phyloP scores from a whole-genome alignment of 176 grass and related monocot genomes.

The Poa pratensis region DNA sequence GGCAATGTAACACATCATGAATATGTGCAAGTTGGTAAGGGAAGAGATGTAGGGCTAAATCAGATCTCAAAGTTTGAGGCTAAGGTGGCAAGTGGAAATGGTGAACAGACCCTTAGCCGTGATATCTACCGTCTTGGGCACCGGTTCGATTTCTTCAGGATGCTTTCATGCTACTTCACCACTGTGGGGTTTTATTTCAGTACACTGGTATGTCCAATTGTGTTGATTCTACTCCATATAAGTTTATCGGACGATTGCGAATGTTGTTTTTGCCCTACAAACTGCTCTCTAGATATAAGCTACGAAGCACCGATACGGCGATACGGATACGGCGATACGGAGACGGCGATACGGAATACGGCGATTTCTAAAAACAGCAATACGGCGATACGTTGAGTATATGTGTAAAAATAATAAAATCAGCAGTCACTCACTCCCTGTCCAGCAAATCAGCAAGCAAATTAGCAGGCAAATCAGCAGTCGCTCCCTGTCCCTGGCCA shows the following conservation, averaged over 20 bases:
- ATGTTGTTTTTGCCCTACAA: background rate
- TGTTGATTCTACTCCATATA: conserved; percentile 12
- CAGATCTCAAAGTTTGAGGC: conserved; percentile 94
- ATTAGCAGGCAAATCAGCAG: too few species aligned
- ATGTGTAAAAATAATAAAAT: too few species aligned
- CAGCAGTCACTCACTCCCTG: too few species aligned
- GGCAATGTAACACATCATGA: conserved; percentile 95
- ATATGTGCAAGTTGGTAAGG: conserved; percentile 96
- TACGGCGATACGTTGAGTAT: too few species aligned
- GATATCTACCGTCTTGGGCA: conserved; percentile 94
- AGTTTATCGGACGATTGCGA: background rate
- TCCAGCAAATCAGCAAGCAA: too few species aligned
- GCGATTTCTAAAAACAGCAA: too few species aligned
- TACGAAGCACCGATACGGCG: too few species aligned
- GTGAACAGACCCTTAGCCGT: conserved; percentile 88
- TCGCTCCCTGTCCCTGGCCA: too few species aligned
- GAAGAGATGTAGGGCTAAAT: conserved; percentile 91
- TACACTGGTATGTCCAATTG: conserved; percentile 68
- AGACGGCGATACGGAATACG: too few species aligned
- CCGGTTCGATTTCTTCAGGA: conserved; percentile 96
- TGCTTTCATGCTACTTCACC: conserved; percentile 97
- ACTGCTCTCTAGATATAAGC: background rate
- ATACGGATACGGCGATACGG: too few species aligned
- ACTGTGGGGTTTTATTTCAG: conserved; percentile 93
- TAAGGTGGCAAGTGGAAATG: conserved; percentile 96